Evolutionary conservation across 1,284 basidiomycete genomes (phyloP).

Genomic region (Ustilago trichophora): DNA sequence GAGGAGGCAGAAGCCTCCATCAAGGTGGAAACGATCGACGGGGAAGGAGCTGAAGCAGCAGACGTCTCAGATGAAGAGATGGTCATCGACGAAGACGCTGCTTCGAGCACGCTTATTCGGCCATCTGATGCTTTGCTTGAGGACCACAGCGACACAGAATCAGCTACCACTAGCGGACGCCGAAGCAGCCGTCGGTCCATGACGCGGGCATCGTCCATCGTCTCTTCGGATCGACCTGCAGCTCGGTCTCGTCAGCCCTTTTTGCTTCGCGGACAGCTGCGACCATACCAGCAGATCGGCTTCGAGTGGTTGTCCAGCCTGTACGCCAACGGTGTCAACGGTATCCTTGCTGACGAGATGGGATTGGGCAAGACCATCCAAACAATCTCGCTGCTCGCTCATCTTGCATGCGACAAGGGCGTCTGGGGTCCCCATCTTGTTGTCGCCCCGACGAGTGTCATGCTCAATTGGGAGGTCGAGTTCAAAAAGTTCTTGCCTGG

Average conservation of each 20-base stretch:
- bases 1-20: background rate
- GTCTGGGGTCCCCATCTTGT: conserved; percentile 98
- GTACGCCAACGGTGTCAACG: conserved; percentile 86
- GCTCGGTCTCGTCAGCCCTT: conserved; percentile 73
- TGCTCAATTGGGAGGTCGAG: conserved; percentile 99
- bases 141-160: conserved; percentile 33
- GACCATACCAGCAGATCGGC: conserved; percentile 93
- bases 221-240: conserved; percentile 67
- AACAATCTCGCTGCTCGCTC: conserved; percentile 89
- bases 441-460: conserved; percentile 91
- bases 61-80: conserved; percentile 33
- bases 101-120: conserved; percentile 60
- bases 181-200: conserved; percentile 35
- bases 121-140: conserved; percentile 12
- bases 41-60: conserved; percentile 8
- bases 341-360: conserved; percentile 79
- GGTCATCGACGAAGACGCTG: conserved; percentile 15
- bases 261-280: conserved; percentile 83
- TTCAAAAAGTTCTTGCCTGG: conserved; percentile 98
- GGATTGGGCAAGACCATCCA: conserved; percentile 89
- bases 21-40: conserved; percentile 6
- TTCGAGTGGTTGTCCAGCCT: conserved; percentile 93
- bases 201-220: conserved; percentile 53
- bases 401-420: conserved; percentile 90
- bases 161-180: conserved; percentile 24